Evolutionary conservation across 306 rosid species (phyloP), one percentile per base, ranked within the genome.

Genomic region (Dryas alaskensis): DNA sequence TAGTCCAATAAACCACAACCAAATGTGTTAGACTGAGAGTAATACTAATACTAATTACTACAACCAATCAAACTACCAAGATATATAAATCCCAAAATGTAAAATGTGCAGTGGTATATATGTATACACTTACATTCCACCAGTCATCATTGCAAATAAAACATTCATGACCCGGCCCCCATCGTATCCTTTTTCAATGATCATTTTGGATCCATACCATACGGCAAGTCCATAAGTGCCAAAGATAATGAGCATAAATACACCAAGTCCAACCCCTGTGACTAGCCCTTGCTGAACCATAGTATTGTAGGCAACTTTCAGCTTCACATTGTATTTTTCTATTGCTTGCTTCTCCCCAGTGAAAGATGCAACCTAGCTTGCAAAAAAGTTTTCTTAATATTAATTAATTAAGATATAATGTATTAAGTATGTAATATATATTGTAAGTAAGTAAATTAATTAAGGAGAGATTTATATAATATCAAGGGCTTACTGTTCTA

Each of bases 141-240:
- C 97, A 0, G 84, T 81, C 98, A 94, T 87, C 61, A 94, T 63
- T 10, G 95, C 83, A 45, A 89, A 72, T 10, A 94, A 81, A 44
- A 94, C 84, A 60, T 82, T 88, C 19, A 91, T 66, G 73, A 94
- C 87, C 10, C 74, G 79, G 78, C 97, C 98, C 44, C 98, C 98
- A 40, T 44, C 73, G 79, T 88, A 91, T 54, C 92, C 97, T 46
- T 64, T 76, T 37, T 87, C 86, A 25, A 91, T 58, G 57, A 94
- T 83, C 53, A 91, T 84, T 79, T 83, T 87, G 75, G 96, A 86
- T 59, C 98, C 98, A 60, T 87, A 94, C 96, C 97, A 91, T 61
- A 87, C 57, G 14, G 98, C 96, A 54, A 94, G 95, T 57, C 87
- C 96, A 51, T 94, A 91, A 77, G 88, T 84, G 83, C 90, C 43